phyloP scores from a whole-genome alignment of 1,284 basidiomycete genomes.

The Leccinum variabile region DNA sequence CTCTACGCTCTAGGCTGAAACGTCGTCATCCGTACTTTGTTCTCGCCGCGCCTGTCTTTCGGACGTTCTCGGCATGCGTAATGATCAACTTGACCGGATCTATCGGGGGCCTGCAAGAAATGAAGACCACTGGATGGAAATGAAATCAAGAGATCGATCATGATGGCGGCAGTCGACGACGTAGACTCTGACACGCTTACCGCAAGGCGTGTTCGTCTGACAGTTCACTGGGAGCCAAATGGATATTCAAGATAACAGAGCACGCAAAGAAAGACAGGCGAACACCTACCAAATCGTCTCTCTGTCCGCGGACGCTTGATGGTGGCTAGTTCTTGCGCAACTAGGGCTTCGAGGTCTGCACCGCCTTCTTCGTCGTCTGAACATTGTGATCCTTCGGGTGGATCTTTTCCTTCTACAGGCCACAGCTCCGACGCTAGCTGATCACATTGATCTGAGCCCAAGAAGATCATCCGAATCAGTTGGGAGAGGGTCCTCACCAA shows the following conservation, averaged over 20 bases:
- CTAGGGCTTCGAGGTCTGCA: slow-evolving; percentile 63
- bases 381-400: slow-evolving; percentile 19
- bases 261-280: not conserved
- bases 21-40: slow-evolving; percentile 53
- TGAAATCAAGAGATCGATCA: not conserved
- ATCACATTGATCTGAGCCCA: slow-evolving; percentile 9
- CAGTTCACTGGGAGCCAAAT: slow-evolving; percentile 54
- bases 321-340: slow-evolving; percentile 66
- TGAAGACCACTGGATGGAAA: slow-evolving; percentile 62
- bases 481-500: slow-evolving; percentile 43
- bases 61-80: slow-evolving; percentile 61
- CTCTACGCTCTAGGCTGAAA: not conserved
- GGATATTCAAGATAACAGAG: not conserved
- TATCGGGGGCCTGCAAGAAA: slow-evolving; percentile 72
- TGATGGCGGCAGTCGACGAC: not conserved
- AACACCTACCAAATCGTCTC: slow-evolving; percentile 61
- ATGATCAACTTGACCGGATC: slow-evolving; percentile 74
- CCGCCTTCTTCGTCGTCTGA: slow-evolving; percentile 37
- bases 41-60: slow-evolving; percentile 59
- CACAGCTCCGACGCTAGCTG: slow-evolving; percentile 72
- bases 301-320: slow-evolving; percentile 66
- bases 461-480: not conserved
- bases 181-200: slow-evolving; percentile 41
- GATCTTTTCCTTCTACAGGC: slow-evolving; percentile 43
- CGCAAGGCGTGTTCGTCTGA: slow-evolving; percentile 74